Evolutionary conservation across 2,329 filamentous ascomycete genomes (phyloP), one percentile per base, ranked within the genome.

Genomic region (Nemania diffusa): DNA sequence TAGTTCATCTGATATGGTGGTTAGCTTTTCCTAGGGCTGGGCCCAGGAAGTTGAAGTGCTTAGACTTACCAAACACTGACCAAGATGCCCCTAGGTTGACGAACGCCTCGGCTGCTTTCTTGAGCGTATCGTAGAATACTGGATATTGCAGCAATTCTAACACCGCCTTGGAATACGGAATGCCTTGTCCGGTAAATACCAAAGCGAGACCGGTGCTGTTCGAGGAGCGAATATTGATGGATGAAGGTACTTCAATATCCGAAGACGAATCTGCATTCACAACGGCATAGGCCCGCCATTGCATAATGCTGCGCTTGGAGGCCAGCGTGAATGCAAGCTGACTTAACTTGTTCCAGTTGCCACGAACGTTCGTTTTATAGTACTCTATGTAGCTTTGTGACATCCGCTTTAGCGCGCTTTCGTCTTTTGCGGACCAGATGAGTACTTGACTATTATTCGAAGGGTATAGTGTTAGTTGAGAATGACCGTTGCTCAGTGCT

Each of bases 111-210:
- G 22, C 11, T 8, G n/a, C n/a, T 34, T 17, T 15, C n/a, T n/a
- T n/a, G n/a, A n/a, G n/a, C n/a, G n/a, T n/a, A n/a, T n/a, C n/a
- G n/a, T n/a, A n/a, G n/a, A n/a, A n/a, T n/a, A n/a, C n/a, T n/a
- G 13, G 13, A n/a, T 26, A 52, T 32, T 26, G 26, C 26, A 52
- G 26, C 2, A 26, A 15, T 29, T 51, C 27, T 5, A 51, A 17
- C 48, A 53, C 44, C 2, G 37, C 37, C n/a, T 26, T 27, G 11
- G 15, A n/a, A 6, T 26, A 61, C 24, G 44, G 50, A 5, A 37
- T 48, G 1, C 58, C 58, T 44, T 61, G 58, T 1, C 58, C 58
- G 6, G 48, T 53, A 17, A 61, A 61, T 15, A 61, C 34, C 5
- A 29, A 61, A 2, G 27, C 34, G 1, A 40, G 5, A 5, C 40